phyloP scores from a whole-genome alignment of 208 protist genomes.

The Zelonia costaricensis region DNA sequence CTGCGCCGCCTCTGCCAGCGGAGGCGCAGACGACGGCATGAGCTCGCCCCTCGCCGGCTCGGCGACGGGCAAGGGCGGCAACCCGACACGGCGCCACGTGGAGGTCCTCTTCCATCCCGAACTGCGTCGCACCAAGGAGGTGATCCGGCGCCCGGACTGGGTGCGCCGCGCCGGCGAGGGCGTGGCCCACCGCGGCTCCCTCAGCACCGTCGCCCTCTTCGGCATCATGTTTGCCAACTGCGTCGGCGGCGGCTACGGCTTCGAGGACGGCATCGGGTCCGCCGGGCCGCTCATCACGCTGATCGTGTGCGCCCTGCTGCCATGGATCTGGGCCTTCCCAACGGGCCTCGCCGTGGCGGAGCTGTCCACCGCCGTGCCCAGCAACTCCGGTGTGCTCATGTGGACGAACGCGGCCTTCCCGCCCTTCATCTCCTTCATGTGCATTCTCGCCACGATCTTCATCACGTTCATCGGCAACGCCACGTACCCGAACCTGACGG shows the following conservation, averaged over 20 bases:
- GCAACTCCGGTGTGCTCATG: constrained; percentile 88
- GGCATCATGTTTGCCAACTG: constrained; percentile 84
- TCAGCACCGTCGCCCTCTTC: constrained; percentile 62
- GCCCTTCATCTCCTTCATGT: constrained; percentile 73
- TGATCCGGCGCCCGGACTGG: constrained; percentile 79
- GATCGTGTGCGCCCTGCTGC: constrained; percentile 72
- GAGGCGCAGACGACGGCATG: too few relatives aligned
- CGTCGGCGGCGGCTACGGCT: constrained; percentile 82
- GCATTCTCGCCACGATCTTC: constrained; percentile 73
- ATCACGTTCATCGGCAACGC: constrained; percentile 87
- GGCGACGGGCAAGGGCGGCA: background rate
- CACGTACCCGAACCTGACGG: constrained; percentile 75
- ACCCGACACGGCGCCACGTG: constrained; percentile 22
- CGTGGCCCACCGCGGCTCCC: constrained; percentile 72
- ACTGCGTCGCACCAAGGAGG: constrained; percentile 70
- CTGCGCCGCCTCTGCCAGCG: too few relatives aligned
- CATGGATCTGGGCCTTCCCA: constrained; percentile 79
- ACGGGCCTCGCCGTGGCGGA: constrained; percentile 85
- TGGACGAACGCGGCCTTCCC: constrained; percentile 84
- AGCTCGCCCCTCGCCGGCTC: too few relatives aligned
- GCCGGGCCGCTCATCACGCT: constrained; percentile 78
- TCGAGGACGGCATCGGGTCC: constrained; percentile 80
- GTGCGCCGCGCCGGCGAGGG: constrained; percentile 67
- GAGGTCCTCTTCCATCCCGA: constrained; percentile 70
- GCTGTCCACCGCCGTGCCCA: constrained; percentile 79